Evolutionary conservation across 768 basidiomycete genomes (phyloP), one percentile per base, ranked within the genome.

Genomic region (Phylloporus scabripes): DNA sequence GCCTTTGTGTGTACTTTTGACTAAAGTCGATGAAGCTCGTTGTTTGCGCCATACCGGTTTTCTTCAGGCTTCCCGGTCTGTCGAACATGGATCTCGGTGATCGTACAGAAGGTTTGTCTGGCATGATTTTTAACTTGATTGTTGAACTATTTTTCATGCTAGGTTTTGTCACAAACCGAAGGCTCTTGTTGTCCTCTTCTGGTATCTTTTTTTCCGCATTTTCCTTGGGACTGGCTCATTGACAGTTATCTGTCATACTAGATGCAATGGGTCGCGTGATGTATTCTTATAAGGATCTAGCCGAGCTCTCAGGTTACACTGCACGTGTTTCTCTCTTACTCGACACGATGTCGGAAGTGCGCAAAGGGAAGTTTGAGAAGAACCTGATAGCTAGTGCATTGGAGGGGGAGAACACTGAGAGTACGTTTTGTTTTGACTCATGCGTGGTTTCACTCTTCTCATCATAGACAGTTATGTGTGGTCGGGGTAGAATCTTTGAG

Each of bases 121-220:
- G 6, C 15, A 34, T 31, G 10, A 5, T 20, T 10, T 33, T 26
- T 18, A 4, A 18, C 23, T 18, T 17, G 20, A n/a, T 24, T 26
- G 36, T 1, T n/a, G 29, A 21, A 23, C 18, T 32, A 26, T 46
- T 33, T 36, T 10, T 49, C 26, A 18, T 14, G 26, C 4, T 53
- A 92, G 93, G 92, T 43, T 97, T 98, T 62, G 89, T 99, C 14
- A 98, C 95, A n/a, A 99, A 99, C 63, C 75, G 93, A 46, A 78
- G 93, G 18, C 76, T 96, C 33, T 70, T 96, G 9, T 70, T 96
- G 14, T 93, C 91, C n/a, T 81, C 91, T 4, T 89, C 87, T 51
- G 86, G 86, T 82, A 51, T 53, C n/a, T n/a, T n/a, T 51, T n/a
- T 29, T 24, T 45, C 21, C 18, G 44, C 28, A 7, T 55, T 46